A percentile compares a stretch with the other conserved stretches of the same genome.
Evolutionary conservation across 768 basidiomycete species (phyloP).

Genomic region (Coprinellus micaceus): DNA sequence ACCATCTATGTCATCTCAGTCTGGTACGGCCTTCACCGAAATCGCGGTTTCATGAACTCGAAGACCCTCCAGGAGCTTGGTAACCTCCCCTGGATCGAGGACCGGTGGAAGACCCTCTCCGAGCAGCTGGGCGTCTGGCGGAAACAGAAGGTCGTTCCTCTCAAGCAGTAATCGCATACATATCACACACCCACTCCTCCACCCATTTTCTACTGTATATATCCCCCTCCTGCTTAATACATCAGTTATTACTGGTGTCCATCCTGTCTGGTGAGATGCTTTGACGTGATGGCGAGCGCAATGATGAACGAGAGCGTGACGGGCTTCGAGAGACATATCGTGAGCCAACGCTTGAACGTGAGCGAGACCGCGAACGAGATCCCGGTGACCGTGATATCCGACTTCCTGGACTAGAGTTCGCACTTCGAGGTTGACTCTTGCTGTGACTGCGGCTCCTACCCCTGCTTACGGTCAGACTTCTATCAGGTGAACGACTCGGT

Average conservation of each 20-base stretch:
- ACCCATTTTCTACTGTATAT: slow-evolving; percentile 7
- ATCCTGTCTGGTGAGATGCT: slow-evolving; percentile 60
- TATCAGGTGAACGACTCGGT: slow-evolving; percentile 25
- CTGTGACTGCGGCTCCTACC: slow-evolving; percentile 30
- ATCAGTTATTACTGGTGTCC: slow-evolving; percentile 28
- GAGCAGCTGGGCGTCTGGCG: slow-evolving; percentile 40
- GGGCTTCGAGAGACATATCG: slow-evolving; percentile 67
- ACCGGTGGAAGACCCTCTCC: slow-evolving; percentile 66
- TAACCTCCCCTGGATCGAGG: slow-evolving; percentile 56
- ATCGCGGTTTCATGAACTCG: slow-evolving; percentile 72
- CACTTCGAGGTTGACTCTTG: slow-evolving; percentile 10
- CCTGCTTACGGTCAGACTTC: slow-evolving; percentile 31
- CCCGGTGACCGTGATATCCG: not conserved
- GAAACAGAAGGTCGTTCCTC: not conserved
- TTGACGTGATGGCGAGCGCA: slow-evolving; percentile 50
- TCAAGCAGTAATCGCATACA: not conserved
- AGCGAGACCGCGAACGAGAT: slow-evolving; percentile 15
- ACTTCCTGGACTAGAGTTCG: slow-evolving; percentile 11
- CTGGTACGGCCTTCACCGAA: slow-evolving; percentile 72
- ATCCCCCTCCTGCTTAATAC: slow-evolving; percentile 11
- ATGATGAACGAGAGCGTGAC: slow-evolving; percentile 47
- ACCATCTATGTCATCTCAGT: slow-evolving; percentile 37
- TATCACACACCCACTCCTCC: not conserved
- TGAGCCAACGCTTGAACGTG: slow-evolving; percentile 43
- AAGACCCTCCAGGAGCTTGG: slow-evolving; percentile 50